Conservation (phyloP, 768 basidiomycete genomes). For the Suillus subluteus region DNA sequence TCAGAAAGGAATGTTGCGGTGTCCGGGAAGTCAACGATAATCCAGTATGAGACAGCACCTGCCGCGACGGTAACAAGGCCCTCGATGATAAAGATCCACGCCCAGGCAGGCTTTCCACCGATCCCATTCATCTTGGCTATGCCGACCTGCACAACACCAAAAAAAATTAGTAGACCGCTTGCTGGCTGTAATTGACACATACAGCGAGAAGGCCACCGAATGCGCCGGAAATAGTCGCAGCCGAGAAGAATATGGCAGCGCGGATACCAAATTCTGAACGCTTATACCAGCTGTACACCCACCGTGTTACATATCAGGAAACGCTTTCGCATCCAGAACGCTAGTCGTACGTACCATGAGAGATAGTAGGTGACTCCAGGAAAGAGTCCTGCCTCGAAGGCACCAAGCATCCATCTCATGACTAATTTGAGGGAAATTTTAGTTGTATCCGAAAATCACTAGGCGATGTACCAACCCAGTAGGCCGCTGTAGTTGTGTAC, state of each 20-base stretch:
- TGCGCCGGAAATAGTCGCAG: slow-evolving; percentile 82
- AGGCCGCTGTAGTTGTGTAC: slow-evolving; percentile 71
- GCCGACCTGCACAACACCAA: slow-evolving; percentile 40
- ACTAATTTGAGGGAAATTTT: slow-evolving; percentile 37
- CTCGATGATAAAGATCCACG: slow-evolving; percentile 81
- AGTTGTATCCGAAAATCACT: background rate
- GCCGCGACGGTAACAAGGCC: slow-evolving; percentile 72
- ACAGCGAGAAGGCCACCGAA: slow-evolving; percentile 80
- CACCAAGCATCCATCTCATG: slow-evolving; percentile 72
- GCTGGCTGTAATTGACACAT: slow-evolving; percentile 14
- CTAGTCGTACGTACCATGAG: slow-evolving; percentile 56
- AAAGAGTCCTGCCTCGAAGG: slow-evolving; percentile 59
- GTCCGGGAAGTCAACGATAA: slow-evolving; percentile 85
- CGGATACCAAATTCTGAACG: slow-evolving; percentile 75
- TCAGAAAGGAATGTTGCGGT: slow-evolving; percentile 79
- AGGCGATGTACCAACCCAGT: slow-evolving; percentile 48
- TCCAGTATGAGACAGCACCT: slow-evolving; percentile 67
- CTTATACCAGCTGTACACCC: slow-evolving; percentile 53
- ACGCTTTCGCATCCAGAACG: too few species aligned
- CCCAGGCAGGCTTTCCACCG: slow-evolving; percentile 64
- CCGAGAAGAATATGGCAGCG: slow-evolving; percentile 73
- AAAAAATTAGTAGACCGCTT: background rate
- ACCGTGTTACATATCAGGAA: slow-evolving; percentile 37
- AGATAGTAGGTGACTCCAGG: slow-evolving; percentile 68
- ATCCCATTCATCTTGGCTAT: slow-evolving; percentile 75